phyloP scores from a whole-genome alignment of 2,329 filamentous ascomycete species.

The Pseudogymnoascus sp. region DNA sequence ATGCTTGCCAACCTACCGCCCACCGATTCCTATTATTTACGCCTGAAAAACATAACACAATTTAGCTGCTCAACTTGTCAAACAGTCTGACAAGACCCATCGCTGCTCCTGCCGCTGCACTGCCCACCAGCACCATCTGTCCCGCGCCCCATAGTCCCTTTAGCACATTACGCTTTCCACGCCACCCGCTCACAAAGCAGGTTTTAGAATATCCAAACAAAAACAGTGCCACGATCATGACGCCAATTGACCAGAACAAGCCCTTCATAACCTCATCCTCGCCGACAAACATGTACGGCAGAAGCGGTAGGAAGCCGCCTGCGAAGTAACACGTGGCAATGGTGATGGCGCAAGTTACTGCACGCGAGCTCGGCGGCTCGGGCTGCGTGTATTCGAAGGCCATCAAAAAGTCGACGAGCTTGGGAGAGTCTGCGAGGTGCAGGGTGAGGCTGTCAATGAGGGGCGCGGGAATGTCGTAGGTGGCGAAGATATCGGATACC shows the following conservation, averaged over 20 bases:
- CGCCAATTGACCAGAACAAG: constrained; percentile 51
- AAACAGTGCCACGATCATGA: constrained; percentile 55
- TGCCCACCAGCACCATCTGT: constrained; percentile 36
- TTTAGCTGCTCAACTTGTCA: constrained; percentile 12
- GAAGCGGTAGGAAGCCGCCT: constrained; percentile 48
- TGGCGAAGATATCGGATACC: constrained; percentile 29
- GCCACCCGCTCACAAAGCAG: constrained; percentile 38
- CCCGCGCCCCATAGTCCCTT: constrained; percentile 28
- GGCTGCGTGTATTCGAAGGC: constrained; percentile 29
- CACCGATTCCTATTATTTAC: background rate
- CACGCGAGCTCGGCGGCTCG: constrained; percentile 25
- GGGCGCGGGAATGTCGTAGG: constrained; percentile 26
- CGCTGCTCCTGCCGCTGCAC: constrained; percentile 31
- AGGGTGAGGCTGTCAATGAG: constrained; percentile 28
- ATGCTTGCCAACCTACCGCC: background rate
- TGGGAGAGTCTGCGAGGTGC: constrained; percentile 27
- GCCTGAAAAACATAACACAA: background rate
- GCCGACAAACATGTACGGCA: constrained; percentile 47
- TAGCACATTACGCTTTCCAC: constrained; percentile 21
- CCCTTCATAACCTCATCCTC: constrained; percentile 35
- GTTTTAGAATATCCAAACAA: constrained; percentile 62
- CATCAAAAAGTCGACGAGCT: constrained; percentile 35
- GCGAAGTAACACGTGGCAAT: constrained; percentile 51
- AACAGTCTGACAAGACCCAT: constrained; percentile 33
- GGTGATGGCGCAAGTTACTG: constrained; percentile 41